phyloP scores from a whole-genome alignment of 139 green algal species.

The Chloropicon primus region DNA sequence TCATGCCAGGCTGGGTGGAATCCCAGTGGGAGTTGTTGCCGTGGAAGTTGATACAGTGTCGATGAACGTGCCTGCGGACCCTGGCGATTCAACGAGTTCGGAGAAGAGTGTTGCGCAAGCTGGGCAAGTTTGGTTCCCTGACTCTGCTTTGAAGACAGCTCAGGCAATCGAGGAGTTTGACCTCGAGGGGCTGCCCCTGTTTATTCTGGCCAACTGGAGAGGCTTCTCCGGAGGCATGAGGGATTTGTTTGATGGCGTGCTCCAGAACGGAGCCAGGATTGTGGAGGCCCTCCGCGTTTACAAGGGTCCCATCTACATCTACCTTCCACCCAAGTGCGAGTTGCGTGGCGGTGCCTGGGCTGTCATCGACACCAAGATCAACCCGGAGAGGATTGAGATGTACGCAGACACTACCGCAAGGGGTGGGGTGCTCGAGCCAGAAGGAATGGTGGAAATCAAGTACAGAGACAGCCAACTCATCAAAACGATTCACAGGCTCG shows the following conservation, averaged over 20 bases:
- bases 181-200: slow-evolving; percentile 83
- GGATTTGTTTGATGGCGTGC: slow-evolving; percentile 95
- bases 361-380: slow-evolving; percentile 92
- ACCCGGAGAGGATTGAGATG: slow-evolving; percentile 47
- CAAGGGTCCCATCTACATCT: slow-evolving; percentile 83
- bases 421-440: slow-evolving; percentile 88
- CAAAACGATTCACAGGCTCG: slow-evolving; percentile 73
- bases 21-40: slow-evolving; percentile 83
- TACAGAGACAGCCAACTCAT: slow-evolving; percentile 70
- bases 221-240: slow-evolving; percentile 92
- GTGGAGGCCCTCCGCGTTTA: slow-evolving; percentile 88
- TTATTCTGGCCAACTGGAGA: slow-evolving; percentile 97
- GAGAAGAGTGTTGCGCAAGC: slow-evolving; percentile 65
- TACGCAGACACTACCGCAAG: slow-evolving; percentile 36
- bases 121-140: slow-evolving; percentile 90
- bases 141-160: slow-evolving; percentile 91
- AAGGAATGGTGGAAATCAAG: slow-evolving; percentile 98
- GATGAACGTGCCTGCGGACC: slow-evolving; percentile 77
- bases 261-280: slow-evolving; percentile 90
- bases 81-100: slow-evolving; percentile 56
- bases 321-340: slow-evolving; percentile 83
- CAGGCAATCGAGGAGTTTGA: slow-evolving; percentile 95
- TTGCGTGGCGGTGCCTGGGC: slow-evolving; percentile 95
- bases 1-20: slow-evolving; percentile 78
- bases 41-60: slow-evolving; percentile 75